Base-by-base conservation (phyloP, 345 rosid genomes). In the Xanthoceras sorbifolium region DNA sequence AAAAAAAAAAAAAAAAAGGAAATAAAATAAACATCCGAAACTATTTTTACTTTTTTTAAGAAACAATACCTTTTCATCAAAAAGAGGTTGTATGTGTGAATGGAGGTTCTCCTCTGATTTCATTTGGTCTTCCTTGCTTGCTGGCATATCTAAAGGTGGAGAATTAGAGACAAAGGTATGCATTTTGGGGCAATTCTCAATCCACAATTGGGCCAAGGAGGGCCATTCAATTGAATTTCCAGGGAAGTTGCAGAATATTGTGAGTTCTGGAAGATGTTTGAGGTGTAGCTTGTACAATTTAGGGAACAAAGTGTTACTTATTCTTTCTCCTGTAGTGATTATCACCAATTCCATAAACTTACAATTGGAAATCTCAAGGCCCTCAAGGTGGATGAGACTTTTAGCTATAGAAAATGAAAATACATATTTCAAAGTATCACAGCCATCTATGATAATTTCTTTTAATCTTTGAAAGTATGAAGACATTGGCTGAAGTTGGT, bases 281-380 rank as follows among this genome's bases (percentile, higher is more conserved):
- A 81, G 52, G 0, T 1, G 1, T 3, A 81, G 0, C 0, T 0
- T 0, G 10, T 44, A 40, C 3, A 81, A 60, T 23, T 73, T 73
- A 26, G 50, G 75, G 26, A 81, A 81, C 10, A n/a, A 3, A n/a
- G 38, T 40, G 8, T 34, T 32, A 0, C 29, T 29, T 59, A 5
- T 66, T 3, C 0, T 20, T 25, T 25, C 65, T 29, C 10, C 71
- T 25, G 50, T 75, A 10, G 48, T 12, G 0, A 9, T 5, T 26
- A 76, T 62, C 36, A 81, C 55, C 26, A 67, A 71, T 61, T 81
- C 80, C 64, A 76, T n/a, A 11, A 26, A 76, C 8, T 9, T 22
- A 25, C 80, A 76, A 25, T 48, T 1, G 3, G 0, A 0, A 15
- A 81, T 50, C 1, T 7, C 1, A 76, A 80, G 74, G 0, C 7